Conservation (phyloP, 345 rosid species). For the Ceriops tagal region DNA sequence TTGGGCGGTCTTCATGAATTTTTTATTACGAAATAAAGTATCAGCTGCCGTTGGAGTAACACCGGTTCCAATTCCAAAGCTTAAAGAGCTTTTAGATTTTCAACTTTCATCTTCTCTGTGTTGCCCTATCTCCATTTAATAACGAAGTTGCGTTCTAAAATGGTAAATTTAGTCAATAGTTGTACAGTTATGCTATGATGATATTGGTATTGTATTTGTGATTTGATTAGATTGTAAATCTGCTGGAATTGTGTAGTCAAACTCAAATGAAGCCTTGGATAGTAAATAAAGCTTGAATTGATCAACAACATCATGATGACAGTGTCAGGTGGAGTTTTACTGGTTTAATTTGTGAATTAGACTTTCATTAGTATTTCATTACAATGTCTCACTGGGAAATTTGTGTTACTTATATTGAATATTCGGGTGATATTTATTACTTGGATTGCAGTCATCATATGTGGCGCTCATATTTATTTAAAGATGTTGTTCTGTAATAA, state of each 20-base stretch:
- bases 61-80: slow-evolving; percentile 8
- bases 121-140: neutral
- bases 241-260: neutral
- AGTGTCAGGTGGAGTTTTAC: neutral
- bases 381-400: no score
- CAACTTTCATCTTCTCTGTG: neutral
- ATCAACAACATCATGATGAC: neutral
- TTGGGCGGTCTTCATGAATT: neutral
- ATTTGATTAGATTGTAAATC: neutral
- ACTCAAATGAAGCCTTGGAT: neutral
- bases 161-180: neutral
- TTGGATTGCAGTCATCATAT: no score
- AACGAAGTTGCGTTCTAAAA: neutral
- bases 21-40: neutral
- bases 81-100: neutral
- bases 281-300: neutral
- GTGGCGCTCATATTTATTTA: no score
- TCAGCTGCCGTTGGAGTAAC: neutral
- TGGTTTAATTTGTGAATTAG: neutral
- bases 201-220: no score
- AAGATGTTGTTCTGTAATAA: no score
- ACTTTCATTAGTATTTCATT: no score
- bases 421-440: no score
- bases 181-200: neutral
- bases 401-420: no score